Base-by-base conservation (phyloP, 768 basidiomycete genomes). In the Sporobolomyces pararoseus region DNA sequence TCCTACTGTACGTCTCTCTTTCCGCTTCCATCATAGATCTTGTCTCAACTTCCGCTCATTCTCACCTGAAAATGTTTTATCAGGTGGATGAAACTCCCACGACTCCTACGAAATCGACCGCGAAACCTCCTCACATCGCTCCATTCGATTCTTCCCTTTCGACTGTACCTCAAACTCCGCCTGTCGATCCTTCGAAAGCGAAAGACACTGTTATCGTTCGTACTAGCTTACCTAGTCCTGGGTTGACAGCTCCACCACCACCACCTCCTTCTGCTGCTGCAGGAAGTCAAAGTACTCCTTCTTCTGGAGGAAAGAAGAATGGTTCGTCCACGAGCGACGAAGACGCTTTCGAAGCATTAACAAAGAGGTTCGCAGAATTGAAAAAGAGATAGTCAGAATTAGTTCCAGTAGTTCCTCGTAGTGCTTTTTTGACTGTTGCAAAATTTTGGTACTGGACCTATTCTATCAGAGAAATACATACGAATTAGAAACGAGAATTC, bases 281-380 rank as follows among this genome's bases (percentile, higher is more conserved):
- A n/a, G 21, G 35, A 29, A 42, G 51, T 4, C 46, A 49, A 17
- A n/a, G n/a, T n/a, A n/a, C n/a, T n/a, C n/a, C n/a, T n/a, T n/a
- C n/a, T n/a, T n/a, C n/a, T n/a, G 9, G 50, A 21, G 52, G 19
- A 10, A 49, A 34, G 25, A 58, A 53, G 34, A 7, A 52, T 29
- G 27, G 17, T n/a, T n/a, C n/a, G n/a, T n/a, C n/a, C n/a, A n/a
- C n/a, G 37, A 53, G 58, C 31, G 55, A 69, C 58, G 84, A 85
- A 77, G 87, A 91, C 74, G 88, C 88, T 66, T 90, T 91, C 75
- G 88, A 88, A 46, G 82, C 85, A 27, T 82, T 96, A 58, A 81
- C 87, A 59, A 86, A 85, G 78, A 86, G 93, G 66, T 95, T 96
- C 76, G 90, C 89, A 70, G 88, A 86, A 34, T 80, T 96, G 75